A percentile compares a stretch with the other conserved stretches of the same genome.
phyloP scores from a whole-genome alignment of 2,329 filamentous ascomycete species.

The Fusarium goolgardi region DNA sequence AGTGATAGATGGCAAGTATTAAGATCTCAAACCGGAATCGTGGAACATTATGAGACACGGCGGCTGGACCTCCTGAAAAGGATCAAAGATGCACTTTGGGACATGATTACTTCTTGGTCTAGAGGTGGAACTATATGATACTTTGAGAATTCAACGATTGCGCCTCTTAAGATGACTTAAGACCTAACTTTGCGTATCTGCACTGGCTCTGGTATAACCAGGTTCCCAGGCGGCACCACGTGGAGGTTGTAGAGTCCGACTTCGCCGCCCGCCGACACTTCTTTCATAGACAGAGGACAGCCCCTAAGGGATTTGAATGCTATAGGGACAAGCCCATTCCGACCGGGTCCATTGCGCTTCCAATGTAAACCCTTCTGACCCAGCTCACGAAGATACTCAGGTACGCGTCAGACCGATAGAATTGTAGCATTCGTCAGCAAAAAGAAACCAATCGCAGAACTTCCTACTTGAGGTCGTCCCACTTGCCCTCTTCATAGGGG shows the following conservation, averaged over 20 bases:
- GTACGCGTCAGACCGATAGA: neutral
- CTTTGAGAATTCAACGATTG: no score
- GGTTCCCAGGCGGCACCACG: conserved; percentile 15
- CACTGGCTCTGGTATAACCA: neutral
- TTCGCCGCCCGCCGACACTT: conserved; percentile 1
- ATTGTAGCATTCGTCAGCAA: conserved; percentile 2
- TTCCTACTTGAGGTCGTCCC: neutral
- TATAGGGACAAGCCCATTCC: conserved; percentile 3
- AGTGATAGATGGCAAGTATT: neutral
- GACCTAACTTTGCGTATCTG: no score
- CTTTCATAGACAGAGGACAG: neutral
- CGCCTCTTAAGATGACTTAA: no score
- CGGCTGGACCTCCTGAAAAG: neutral
- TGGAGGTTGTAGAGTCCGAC: conserved; percentile 76
- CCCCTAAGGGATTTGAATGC: neutral
- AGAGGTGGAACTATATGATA: neutral
- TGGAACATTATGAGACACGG: neutral
- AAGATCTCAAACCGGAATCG: neutral
- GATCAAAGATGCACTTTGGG: neutral
- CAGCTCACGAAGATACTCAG: neutral
- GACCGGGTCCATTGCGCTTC: neutral
- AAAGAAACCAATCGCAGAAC: neutral
- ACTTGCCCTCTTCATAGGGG: neutral
- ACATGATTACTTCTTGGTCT: neutral
- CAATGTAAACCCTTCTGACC: neutral